Evolutionary conservation across 2,329 filamentous ascomycete species (phyloP), one percentile per base, ranked within the genome.

Genomic region (Botrytis squamosa): DNA sequence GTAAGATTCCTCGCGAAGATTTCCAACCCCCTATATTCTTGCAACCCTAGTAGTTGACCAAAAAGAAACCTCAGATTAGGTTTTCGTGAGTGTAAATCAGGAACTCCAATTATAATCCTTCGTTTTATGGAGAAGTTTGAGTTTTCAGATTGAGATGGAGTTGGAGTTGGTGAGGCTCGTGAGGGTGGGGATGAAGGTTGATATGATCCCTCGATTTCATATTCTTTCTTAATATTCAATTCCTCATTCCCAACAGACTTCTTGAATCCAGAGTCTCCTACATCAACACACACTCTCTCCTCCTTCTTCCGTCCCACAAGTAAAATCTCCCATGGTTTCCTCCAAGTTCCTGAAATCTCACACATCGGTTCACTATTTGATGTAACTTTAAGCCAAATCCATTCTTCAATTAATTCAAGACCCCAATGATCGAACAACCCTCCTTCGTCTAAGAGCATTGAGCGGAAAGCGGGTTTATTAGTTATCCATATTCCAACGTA

Each of bases 361-460:
- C 20, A 46, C 42, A 94, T 85, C 0, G 92, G 90, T 80, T 92
- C 88, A 0, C 93, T 93, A 0, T 81, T 77, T 0, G 81, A 81
- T 0, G 93, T 93, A 18, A 92, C 86, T 81, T 96, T 96, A 67
- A 95, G 81, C 93, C 93, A 96, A 3, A 90, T 86, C 92, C 93
- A 95, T 80, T 95, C 91, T 67, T 90, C 88, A 0, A 88, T 84
- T 18, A 89, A 80, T 70, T 90, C 86, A 0, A 95, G 82, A 38
- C 89, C 90, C 91, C 91, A 94, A 49, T 84, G 82, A 10, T 87
- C 85, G 76, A 95, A 91, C 3, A 95, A 76, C 1, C 90, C 90
- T 2, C 77, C 77, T 2, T 83, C 81, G 0, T 83, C 85, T 20
- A 94, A 82, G 8, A 89, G 85, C 36, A 88, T 82, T 4, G 89